Base-by-base conservation (phyloP, 345 rosid genomes). In the Camelina laxa region DNA sequence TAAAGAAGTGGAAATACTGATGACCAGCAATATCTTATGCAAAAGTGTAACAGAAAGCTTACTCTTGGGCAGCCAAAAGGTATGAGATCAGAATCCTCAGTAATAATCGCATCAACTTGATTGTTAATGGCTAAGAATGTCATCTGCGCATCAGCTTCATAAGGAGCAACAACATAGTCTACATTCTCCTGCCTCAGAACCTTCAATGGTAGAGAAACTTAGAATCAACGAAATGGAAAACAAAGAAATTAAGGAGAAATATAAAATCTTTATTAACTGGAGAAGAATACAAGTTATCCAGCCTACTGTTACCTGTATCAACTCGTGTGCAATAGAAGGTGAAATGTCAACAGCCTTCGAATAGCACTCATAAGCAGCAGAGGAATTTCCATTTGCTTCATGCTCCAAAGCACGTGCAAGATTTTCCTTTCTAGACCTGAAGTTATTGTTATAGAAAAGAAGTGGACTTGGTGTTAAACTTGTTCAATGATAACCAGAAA, bases 131-230 rank as follows among this genome's bases (percentile, higher is more conserved):
- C 97, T 84, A 95, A 83, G 75, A 89, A 95, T 44, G 97, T 82
- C 99, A 95, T 92, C 69, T 95, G 97, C 22, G 99, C 97, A 90
- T 95, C 98, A 16, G 99, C 98, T 80, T 95, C 99, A 9, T 90
- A 95, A 21, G 99, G 99, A 65, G 98, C 99, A 66, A 95, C 99
- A 56, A 90, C 80, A 72, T 82, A 90, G 49, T 84, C 79, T 24
- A 92, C 80, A 15, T 82, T 86, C 84, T 95, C 94, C 81, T 70
- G 85, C 82, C 83, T 89, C 80, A 92, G 80, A 79, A 90, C 90
- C 97, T 95, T 80, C 77, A 70, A 69, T 65, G 42, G 70, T 80
- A 77, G 66, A 67, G 54, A 31, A 61, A 35, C 39, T 30, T 16
- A 15, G 63, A 61, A 17, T 73, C 35, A 74, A 49, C 47, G 54